Percentiles rank a stretch among this genome's conserved stretches.
These are phyloP conservation scores for Ustilago lituana DNA, from an alignment of 1,284 basidiomycete species.

Conservation along the genomic window DNA sequence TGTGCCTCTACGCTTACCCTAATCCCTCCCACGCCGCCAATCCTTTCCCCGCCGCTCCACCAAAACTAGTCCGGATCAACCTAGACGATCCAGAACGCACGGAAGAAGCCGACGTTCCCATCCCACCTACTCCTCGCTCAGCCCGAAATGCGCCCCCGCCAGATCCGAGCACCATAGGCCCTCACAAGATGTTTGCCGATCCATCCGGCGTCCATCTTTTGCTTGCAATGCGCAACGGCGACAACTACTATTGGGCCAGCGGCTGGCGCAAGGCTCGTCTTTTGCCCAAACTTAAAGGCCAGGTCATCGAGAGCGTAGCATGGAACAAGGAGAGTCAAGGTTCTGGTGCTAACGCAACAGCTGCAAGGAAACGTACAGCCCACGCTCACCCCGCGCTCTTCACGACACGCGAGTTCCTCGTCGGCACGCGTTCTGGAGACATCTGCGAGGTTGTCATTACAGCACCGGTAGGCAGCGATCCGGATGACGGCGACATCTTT, in stretches of 20 bases:
- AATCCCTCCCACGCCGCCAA: conserved; percentile 18
- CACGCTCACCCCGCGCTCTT: conserved; percentile 17
- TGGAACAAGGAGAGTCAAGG: conserved; percentile 74
- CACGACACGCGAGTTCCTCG: conserved; percentile 81
- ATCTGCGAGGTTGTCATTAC: conserved; percentile 74
- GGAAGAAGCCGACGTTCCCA: conserved; percentile 59
- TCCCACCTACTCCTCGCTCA: conserved; percentile 49
- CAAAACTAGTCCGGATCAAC: conserved; percentile 61
- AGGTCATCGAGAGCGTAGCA: conserved; percentile 84
- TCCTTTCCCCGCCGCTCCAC: conserved; percentile 33
- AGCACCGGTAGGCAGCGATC: conserved; percentile 68
- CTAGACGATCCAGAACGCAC: conserved; percentile 63
- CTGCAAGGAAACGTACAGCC: conserved; percentile 11
- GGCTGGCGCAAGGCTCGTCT: conserved; percentile 58
- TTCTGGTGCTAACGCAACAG: neutral
- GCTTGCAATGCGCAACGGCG: conserved; percentile 84
- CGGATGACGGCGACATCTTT: conserved; percentile 70
- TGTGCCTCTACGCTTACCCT: conserved; percentile 58
- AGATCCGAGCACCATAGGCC: conserved; percentile 46
- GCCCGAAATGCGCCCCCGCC: conserved; percentile 43
- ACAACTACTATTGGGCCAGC: conserved; percentile 83
- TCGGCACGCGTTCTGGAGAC: conserved; percentile 74
- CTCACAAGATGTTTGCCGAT: conserved; percentile 71
- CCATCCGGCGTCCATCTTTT: conserved; percentile 90
- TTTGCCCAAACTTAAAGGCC: conserved; percentile 77